Base-by-base conservation (phyloP, 2,329 filamentous ascomycete genomes). In the Parafenestella ontariensis region DNA sequence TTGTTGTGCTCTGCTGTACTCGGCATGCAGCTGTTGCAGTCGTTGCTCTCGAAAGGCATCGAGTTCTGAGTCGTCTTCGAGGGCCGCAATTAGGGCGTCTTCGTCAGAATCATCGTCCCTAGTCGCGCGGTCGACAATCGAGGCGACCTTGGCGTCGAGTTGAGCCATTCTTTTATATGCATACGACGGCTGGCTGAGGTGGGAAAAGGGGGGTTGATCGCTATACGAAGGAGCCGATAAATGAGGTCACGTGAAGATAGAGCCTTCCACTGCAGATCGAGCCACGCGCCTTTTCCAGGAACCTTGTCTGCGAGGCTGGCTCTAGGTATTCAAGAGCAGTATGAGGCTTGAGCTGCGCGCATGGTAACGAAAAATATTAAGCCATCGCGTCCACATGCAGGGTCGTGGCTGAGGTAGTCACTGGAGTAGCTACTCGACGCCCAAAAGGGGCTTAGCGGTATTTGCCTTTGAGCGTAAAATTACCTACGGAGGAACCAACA, bases 81-180 rank as follows among this genome's bases (percentile, higher is more conserved):
- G 80, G 49, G 82, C 79, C 31, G 82, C 83, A 61, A 88, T 84
- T 49, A 88, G 79, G 41, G 83, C 83, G 65, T 87, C 86, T 68
- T 86, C 82, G 58, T 85, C 83, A 5, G 79, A 79, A 59, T 83
- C 81, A 56, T 76, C 72, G 31, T 72, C 70, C 53, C 77, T 66
- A 45, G 64, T 61, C 26, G 69, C 71, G 41, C 69, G 68, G 68
- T 82, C 83, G 26, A 85, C 76, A 20, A 84, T 66, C 24, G 73
- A 73, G 40, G 83, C 82, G 29, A 85, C 83, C 56, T 79, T 78
- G 40, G 79, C 65, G 66, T 85, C 83, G 49, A 85, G 62, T 40
- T 72, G 68, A 17, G 80, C 59, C 79, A 82, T 82, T 58, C 56
- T 62, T 17, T 20, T 49, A 49, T 45, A 40, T 53, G 37, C 23